Evolutionary conservation across 2,329 filamentous ascomycete genomes (phyloP), one percentile per base, ranked within the genome.

Genomic region (Aspergillus glaucus): DNA sequence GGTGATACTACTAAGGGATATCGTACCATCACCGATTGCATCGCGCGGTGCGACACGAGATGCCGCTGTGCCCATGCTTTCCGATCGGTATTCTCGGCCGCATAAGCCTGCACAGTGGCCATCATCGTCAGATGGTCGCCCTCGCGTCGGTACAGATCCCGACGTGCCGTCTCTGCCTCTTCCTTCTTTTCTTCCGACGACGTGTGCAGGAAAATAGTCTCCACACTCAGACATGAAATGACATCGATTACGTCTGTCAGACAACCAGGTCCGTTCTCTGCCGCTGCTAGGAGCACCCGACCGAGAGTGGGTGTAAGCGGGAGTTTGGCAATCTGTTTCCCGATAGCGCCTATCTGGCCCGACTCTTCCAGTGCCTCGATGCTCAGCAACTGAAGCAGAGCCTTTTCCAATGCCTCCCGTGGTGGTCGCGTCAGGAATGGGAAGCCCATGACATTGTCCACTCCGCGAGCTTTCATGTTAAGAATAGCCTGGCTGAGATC

Each of bases 381-480:
- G 32, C 86, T 80, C 46, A 89, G 81, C 0, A 98, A 78, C 47
- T 93, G 87, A 5, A 93, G 69, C 1, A 96, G 74, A 0, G 91
- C 90, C 57, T 89, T 89, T 58, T 92, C 84, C 44, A 96, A 80
- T 0, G 87, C 79, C 54, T 94, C 86, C 2, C 82, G 71, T 7
- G 87, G 83, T 0, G 93, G 93, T 0, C 80, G 79, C 48, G 95
- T 90, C 64, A 97, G 84, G 43, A 96, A 81, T 0, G 92, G 89
- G 53, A 98, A 98, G 0, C 78, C 75, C 17, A 90, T 74, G 2
- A 95, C 80, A 62, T 97, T 86, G 22, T 87, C 78, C 10, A 97
- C 84, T 0, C 91, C 90, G 47, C 90, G 81, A 0, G 92, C 90
- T 67, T 95, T 96, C 86, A 98, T 94, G 0, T 88, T 95, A 8